Evolutionary conservation across 176 grass and related monocot genomes (phyloP).

Genomic region (barley (Hordeum vulgare)): DNA sequence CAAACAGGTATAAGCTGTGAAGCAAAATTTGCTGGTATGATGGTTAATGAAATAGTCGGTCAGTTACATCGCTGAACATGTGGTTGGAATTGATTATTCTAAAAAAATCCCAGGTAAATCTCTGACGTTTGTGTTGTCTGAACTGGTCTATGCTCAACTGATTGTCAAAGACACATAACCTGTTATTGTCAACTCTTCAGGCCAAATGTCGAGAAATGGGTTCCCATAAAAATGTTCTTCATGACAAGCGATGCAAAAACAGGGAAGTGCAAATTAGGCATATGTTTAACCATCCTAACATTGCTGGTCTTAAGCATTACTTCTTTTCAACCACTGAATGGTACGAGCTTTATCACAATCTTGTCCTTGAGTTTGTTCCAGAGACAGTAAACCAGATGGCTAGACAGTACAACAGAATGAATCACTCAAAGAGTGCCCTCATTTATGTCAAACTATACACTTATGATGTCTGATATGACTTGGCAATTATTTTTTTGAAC

Average conservation of each 20-base stretch:
- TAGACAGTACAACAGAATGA: constrained; percentile 70
- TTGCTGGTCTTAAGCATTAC: constrained; percentile 81
- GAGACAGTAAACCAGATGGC: constrained; percentile 82
- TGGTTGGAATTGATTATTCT: constrained; percentile 90
- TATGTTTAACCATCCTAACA: constrained; percentile 94
- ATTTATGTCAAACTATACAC: constrained; percentile 87
- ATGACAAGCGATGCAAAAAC: constrained; percentile 96
- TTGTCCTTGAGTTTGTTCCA: constrained; percentile 88
- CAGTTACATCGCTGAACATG: constrained; percentile 90
- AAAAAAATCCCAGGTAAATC: constrained; percentile 72
- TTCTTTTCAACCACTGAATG: constrained; percentile 88
- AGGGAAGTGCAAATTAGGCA: constrained; percentile 91
- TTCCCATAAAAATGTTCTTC: constrained; percentile 96
- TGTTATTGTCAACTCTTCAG: constrained; percentile 40
- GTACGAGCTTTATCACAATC: constrained; percentile 85
- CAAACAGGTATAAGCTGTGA: constrained; percentile 50
- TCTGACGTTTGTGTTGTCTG: constrained; percentile 10
- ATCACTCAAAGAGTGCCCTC: constrained; percentile 74
- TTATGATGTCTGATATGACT: constrained; percentile 51
- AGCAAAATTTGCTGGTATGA: not conserved
- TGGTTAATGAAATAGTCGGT: constrained; percentile 48
- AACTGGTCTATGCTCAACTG: not conserved
- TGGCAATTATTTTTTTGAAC: not conserved
- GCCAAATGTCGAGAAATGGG: constrained; percentile 92
- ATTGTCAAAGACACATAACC: constrained; percentile 6